A percentile compares a stretch with the other conserved stretches of the same genome.
These are phyloP conservation scores for Sclerotinia borealis DNA, from an alignment of 2,329 filamentous ascomycete genomes.

Conservation along the genomic window DNA sequence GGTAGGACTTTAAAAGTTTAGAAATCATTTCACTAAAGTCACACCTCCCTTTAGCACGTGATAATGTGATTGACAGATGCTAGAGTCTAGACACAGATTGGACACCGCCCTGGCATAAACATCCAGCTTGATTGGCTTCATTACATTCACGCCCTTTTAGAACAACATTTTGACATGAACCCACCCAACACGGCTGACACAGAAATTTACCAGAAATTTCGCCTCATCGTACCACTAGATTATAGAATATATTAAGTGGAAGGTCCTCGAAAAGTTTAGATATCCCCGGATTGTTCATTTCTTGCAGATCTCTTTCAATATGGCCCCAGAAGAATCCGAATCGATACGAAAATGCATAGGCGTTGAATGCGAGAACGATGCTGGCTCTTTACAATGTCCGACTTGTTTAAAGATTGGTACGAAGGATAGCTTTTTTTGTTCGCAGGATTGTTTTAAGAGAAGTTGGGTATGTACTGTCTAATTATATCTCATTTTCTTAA, in stretches of 20 bases:
- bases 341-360: conserved; percentile 69
- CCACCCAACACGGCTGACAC: neutral
- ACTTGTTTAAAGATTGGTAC: conserved; percentile 86
- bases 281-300: neutral
- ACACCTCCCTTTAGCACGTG: neutral
- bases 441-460: conserved; percentile 97
- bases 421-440: conserved; percentile 92
- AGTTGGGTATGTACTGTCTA: conserved; percentile 71
- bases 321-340: conserved; percentile 39
- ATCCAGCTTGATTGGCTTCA: neutral
- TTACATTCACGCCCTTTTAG: neutral
- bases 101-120: conserved; percentile 5
- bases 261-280: neutral
- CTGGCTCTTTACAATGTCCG: conserved; percentile 82
- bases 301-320: conserved; percentile 10
- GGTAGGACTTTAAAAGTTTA: neutral
- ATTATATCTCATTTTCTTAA: neutral
- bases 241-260: neutral
- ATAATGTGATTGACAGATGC: neutral
- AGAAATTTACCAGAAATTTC: neutral
- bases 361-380: conserved; percentile 78
- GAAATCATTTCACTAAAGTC: neutral
- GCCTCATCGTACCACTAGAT: neutral
- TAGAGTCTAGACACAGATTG: neutral
- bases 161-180: neutral